Percentiles rank a stretch among this genome's conserved stretches.
phyloP scores from a whole-genome alignment of 306 rosid species.

The Mucuna pruriens region DNA sequence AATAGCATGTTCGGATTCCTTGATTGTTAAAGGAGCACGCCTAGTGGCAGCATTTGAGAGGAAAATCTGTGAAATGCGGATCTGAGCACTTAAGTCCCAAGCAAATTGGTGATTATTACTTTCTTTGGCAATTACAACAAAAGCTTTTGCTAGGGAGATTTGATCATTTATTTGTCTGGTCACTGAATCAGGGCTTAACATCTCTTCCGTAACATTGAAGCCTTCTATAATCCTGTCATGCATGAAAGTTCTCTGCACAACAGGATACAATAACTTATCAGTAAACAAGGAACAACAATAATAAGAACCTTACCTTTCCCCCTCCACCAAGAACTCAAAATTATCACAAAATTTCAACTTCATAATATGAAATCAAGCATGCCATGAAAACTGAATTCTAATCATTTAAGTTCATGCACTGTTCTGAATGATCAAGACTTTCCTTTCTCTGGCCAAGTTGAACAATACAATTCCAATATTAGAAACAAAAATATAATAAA shows the following conservation, averaged over 20 bases:
- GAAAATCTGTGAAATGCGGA: constrained; percentile 70
- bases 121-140: constrained; percentile 75
- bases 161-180: constrained; percentile 76
- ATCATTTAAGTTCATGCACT: constrained; percentile 17
- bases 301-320: not conserved
- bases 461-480: constrained; percentile 7
- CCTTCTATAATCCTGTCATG: constrained; percentile 65
- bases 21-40: constrained; percentile 55
- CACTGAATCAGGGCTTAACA: constrained; percentile 67
- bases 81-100: constrained; percentile 77
- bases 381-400: not conserved
- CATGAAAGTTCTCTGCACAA: constrained; percentile 59
- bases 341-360: not conserved
- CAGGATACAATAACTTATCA: not conserved
- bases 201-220: constrained; percentile 70
- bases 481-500: not conserved
- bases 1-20: constrained; percentile 59
- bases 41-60: constrained; percentile 77
- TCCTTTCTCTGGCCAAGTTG: not conserved
- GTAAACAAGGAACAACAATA: not conserved
- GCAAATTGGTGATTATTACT: constrained; percentile 82
- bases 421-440: not conserved
- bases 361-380: constrained; percentile 3
- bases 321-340: not conserved
- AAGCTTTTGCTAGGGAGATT: constrained; percentile 74